phyloP scores from a whole-genome alignment of 2,329 filamentous ascomycete species.

The Westerdykella ornata region DNA sequence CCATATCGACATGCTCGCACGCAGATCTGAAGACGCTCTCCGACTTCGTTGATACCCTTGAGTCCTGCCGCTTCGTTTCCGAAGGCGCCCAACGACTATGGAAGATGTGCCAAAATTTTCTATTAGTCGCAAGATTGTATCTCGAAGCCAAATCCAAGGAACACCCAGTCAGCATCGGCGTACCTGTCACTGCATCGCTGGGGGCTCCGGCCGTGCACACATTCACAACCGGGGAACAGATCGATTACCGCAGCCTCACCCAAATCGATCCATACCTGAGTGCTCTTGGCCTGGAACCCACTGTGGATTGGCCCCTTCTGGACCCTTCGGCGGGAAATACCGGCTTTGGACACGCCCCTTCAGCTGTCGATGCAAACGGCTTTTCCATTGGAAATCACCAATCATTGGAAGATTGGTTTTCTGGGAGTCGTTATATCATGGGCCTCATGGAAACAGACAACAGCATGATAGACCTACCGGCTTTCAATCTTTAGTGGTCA shows the following conservation, averaged over 20 bases:
- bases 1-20: conserved; percentile 47
- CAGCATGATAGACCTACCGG: conserved; percentile 25
- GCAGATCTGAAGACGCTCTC: conserved; percentile 51
- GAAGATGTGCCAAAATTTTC: conserved; percentile 56
- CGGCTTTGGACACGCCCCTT: conserved; percentile 9
- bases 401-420: conserved; percentile 57
- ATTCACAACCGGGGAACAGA: conserved; percentile 5
- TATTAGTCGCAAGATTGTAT: conserved; percentile 56
- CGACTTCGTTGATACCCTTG: conserved; percentile 52
- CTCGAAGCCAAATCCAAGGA: conserved; percentile 53
- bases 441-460: conserved; percentile 57
- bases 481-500: too few species aligned
- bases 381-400: conserved; percentile 36
- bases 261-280: conserved; percentile 59
- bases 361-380: conserved; percentile 5
- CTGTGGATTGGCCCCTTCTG: conserved; percentile 20
- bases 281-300: conserved; percentile 56
- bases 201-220: not conserved
- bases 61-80: conserved; percentile 47
- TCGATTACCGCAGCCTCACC: conserved; percentile 23
- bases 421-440: conserved; percentile 59
- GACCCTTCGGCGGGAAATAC: conserved; percentile 5
- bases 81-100: conserved; percentile 56
- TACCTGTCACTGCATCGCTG: not conserved
- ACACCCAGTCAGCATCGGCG: conserved; percentile 11